Evolutionary conservation across 1,284 basidiomycete species (phyloP).

Genomic region (Baeospora myosura): DNA sequence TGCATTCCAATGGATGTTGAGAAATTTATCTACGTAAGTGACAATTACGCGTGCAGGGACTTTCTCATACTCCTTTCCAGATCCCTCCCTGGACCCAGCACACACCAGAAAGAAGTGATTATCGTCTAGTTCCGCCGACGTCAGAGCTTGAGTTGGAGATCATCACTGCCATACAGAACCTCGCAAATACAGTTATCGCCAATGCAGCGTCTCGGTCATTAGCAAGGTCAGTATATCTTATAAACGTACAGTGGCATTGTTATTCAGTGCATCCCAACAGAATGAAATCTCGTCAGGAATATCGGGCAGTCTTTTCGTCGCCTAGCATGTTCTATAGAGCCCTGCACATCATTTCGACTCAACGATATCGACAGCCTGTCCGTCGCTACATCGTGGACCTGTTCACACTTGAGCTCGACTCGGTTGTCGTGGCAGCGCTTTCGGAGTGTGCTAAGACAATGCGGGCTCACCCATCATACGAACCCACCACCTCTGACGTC

Average conservation of each 20-base stretch:
- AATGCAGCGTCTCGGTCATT: conserved; percentile 86
- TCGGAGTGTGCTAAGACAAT: conserved; percentile 42
- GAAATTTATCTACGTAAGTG: conserved; percentile 71
- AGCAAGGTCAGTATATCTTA: conserved; percentile 46
- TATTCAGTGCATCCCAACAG: conserved; percentile 30
- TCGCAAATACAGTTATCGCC: conserved; percentile 94
- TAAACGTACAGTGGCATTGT: conserved; percentile 4
- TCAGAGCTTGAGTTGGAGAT: conserved; percentile 79
- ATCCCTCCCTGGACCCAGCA: conserved; percentile 70
- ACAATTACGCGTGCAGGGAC: conserved; percentile 5
- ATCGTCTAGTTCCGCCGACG: conserved; percentile 56
- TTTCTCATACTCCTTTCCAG: conserved; percentile 29
- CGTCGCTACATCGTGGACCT: conserved; percentile 89
- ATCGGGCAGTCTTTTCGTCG: conserved; percentile 70
- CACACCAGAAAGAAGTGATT: conserved; percentile 36
- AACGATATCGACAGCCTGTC: conserved; percentile 85
- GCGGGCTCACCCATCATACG: conserved; percentile 41
- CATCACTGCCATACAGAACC: conserved; percentile 84
- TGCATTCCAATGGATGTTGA: conserved; percentile 83
- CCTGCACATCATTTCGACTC: conserved; percentile 78
- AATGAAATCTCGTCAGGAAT: conserved; percentile 75
- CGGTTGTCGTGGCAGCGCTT: conserved; percentile 46
- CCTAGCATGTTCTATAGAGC: conserved; percentile 77
- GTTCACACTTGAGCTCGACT: conserved; percentile 76
- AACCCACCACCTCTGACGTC: conserved; percentile 37